Evolutionary conservation across 2,329 filamentous ascomycete species (phyloP).

Genomic region (Parascedosporium putredinis): DNA sequence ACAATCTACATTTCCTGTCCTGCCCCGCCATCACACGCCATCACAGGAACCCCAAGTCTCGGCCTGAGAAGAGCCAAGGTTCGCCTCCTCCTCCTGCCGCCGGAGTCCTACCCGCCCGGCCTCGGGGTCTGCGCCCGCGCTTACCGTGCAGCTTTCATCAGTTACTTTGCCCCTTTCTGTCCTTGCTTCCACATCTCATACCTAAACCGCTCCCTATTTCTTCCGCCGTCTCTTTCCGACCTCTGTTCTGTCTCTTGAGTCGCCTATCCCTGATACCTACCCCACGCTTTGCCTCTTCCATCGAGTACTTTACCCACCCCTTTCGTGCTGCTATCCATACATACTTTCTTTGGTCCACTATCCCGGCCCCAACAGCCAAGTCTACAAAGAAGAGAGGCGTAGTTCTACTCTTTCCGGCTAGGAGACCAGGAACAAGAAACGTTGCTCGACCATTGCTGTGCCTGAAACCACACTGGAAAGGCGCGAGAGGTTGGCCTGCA

Average conservation of each 20-base stretch:
- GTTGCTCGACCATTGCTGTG: not conserved
- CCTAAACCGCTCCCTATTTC: not conserved
- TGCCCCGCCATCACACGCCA: too few species aligned
- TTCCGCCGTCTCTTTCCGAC: not conserved
- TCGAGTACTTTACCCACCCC: not conserved
- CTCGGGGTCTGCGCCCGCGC: not conserved
- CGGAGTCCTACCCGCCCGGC: not conserved
- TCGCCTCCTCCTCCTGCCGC: not conserved
- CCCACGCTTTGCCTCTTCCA: not conserved
- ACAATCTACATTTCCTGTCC: too few species aligned
- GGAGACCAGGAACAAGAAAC: not conserved
- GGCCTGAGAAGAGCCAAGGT: too few species aligned
- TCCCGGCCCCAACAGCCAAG: not conserved
- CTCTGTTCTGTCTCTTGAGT: too few species aligned
- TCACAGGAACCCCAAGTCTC: too few species aligned
- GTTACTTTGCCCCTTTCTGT: too few species aligned
- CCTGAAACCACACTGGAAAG: not conserved
- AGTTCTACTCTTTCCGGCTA: not conserved
- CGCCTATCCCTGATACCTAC: not conserved
- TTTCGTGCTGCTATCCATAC: not conserved
- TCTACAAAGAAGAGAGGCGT: not conserved
- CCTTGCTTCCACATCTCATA: not conserved
- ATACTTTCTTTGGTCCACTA: not conserved
- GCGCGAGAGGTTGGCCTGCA: too few species aligned
- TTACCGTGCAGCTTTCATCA: too few species aligned